Conservation (phyloP, 164 flowering plant species). For the Amborella trichopoda region DNA sequence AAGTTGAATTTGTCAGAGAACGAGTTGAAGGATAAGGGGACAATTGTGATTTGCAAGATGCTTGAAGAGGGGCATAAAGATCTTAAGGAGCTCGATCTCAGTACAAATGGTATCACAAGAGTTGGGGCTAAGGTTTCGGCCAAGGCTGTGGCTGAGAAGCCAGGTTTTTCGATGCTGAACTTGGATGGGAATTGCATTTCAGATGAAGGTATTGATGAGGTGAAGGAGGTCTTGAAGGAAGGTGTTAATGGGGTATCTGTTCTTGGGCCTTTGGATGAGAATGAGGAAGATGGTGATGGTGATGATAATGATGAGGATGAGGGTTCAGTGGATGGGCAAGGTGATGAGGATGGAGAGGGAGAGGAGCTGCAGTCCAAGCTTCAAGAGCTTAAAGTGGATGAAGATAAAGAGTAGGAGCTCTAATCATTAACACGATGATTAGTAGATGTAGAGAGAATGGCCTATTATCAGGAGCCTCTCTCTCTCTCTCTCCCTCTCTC, state of each 20-base stretch:
- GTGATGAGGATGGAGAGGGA: conserved; percentile 9
- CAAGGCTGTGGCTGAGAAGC: conserved; percentile 34
- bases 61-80: conserved; percentile 32
- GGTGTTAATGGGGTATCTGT: conserved; percentile 29
- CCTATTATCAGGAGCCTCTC: too few species aligned
- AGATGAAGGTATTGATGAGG: conserved; percentile 81
- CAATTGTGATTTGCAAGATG: conserved; percentile 40
- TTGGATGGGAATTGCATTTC: conserved; percentile 70
- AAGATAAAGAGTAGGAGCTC: too few species aligned
- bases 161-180: conserved; percentile 48
- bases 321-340: conserved; percentile 23
- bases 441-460: too few species aligned
- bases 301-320: conserved; percentile 17
- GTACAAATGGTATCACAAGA: conserved; percentile 40
- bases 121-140: conserved; percentile 67
- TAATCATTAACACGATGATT: too few species aligned
- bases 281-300: conserved; percentile 74
- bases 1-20: conserved; percentile 69
- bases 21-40: conserved; percentile 72
- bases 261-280: conserved; percentile 79
- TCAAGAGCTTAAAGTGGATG: conserved; percentile 37
- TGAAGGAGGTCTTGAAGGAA: conserved; percentile 40
- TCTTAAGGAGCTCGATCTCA: conserved; percentile 63
- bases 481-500: too few species aligned
- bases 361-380: conserved; percentile 46